Percentiles rank a stretch among this genome's conserved stretches.
Evolutionary conservation across 768 basidiomycete species (phyloP).

Genomic region (Tephrocybe sp.): DNA sequence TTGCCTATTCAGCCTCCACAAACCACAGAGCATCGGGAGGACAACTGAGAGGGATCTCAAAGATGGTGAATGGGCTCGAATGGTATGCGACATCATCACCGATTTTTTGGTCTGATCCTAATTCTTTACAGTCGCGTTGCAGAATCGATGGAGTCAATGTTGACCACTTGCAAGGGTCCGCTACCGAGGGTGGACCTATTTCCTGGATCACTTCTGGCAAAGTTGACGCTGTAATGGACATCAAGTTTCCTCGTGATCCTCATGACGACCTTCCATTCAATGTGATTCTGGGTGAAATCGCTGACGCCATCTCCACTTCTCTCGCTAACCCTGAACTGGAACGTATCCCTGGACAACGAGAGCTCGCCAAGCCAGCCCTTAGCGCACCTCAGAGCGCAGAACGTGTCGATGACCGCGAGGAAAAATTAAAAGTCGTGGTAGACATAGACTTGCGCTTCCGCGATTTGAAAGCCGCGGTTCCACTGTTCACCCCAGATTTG

Average conservation of each 20-base stretch:
- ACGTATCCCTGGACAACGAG: slow-evolving; percentile 81
- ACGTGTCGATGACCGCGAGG: slow-evolving; percentile 27
- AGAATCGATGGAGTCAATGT: slow-evolving; percentile 96
- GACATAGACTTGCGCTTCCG: slow-evolving; percentile 95
- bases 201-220: slow-evolving; percentile 98
- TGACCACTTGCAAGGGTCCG: slow-evolving; percentile 88
- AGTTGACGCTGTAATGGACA: slow-evolving; percentile 94
- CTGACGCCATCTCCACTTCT: slow-evolving; percentile 79
- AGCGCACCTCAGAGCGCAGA: slow-evolving; percentile 58
- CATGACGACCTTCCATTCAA: slow-evolving; percentile 68
- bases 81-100: slow-evolving; percentile 56
- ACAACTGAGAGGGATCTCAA: slow-evolving; percentile 83
- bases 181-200: slow-evolving; percentile 82
- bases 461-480: slow-evolving; percentile 93
- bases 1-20: slow-evolving; percentile 93
- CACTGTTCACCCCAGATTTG: slow-evolving; percentile 84
- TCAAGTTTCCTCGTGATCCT: slow-evolving; percentile 89
- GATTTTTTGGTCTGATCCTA: neutral
- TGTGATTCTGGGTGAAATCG: slow-evolving; percentile 84
- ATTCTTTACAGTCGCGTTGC: slow-evolving; percentile 71
- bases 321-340: slow-evolving; percentile 41
- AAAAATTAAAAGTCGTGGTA: slow-evolving; percentile 59
- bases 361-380: slow-evolving; percentile 83
- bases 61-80: slow-evolving; percentile 81
- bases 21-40: slow-evolving; percentile 91